Evolutionary conservation across 2,329 filamentous ascomycete species (phyloP).

Genomic region (Nemania sp.): DNA sequence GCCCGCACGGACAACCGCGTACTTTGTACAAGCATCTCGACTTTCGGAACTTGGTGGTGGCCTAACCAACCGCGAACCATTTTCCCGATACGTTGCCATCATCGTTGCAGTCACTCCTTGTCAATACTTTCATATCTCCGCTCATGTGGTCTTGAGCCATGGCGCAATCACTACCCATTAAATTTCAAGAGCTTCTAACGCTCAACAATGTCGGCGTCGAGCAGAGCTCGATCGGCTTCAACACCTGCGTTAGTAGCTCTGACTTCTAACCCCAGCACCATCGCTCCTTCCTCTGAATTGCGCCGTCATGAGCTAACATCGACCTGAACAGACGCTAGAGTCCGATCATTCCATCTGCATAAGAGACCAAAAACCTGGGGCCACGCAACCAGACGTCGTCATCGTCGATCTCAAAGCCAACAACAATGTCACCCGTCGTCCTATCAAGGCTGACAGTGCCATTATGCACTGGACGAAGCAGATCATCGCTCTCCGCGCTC

Average conservation of each 20-base stretch:
- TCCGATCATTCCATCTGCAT: conserved; percentile 97
- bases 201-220: conserved; percentile 54
- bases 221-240: conserved; percentile 71
- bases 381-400: conserved; percentile 87
- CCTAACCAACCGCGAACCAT: conserved; percentile 10
- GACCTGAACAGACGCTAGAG: conserved; percentile 79
- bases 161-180: conserved; percentile 77
- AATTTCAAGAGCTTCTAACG: conserved; percentile 89
- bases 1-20: conserved; percentile 6
- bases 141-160: conserved; percentile 46
- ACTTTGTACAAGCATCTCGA: conserved; percentile 8
- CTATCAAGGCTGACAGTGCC: conserved; percentile 98
- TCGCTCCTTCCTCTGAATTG: conserved; percentile 29
- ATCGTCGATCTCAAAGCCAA: conserved; percentile 97
- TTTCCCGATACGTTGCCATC: not conserved
- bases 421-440: conserved; percentile 91
- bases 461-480: conserved; percentile 99
- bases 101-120: conserved; percentile 6
- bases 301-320: conserved; percentile 28
- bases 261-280: conserved; percentile 36
- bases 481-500: conserved; percentile 95
- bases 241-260: conserved; percentile 67
- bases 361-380: conserved; percentile 87
- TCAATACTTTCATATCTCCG: conserved; percentile 21
- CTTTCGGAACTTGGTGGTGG: conserved; percentile 16